Evolutionary conservation across 495 filamentous ascomycete genomes (phyloP), one percentile per base, ranked within the genome.

Genomic region (Trichoderma gamsii): DNA sequence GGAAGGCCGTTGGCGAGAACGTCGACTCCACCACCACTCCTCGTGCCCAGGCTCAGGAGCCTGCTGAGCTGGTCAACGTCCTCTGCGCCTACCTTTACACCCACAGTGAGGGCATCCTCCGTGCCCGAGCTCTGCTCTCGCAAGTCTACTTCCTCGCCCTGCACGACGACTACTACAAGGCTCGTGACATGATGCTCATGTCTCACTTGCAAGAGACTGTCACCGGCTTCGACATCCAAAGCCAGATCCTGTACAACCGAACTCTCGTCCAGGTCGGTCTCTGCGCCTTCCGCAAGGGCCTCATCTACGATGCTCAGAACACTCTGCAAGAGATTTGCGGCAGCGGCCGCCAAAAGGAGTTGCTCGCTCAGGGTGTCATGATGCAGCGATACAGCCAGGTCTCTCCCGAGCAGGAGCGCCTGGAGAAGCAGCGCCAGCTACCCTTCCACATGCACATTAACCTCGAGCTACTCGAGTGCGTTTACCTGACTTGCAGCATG

Each of bases 361-460:
- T 99, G 64, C 86, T 99, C 29, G 95, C 95, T 44, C 95, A 99
- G 79, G 96, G 95, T 75, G 91, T 99, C 67, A 96, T 97, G 83
- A 93, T 98, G 71, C 96, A 98, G 81, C 87, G 95, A 51, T 99
- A 90, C 81, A 91, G 87, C 41, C 93, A 95, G 73, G 93, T 98
- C 68, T 92, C 92, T 21, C 96, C 95, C 6, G 95, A 99, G 81
- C 96, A 98, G 78, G 95, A 99, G 79, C 89, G 94, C 70, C 86
- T 98, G 29, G 95, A 99, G 79, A 88, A 93, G 71, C 95, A 98
- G 77, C 88, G 95, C 69, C 95, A 98, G 80, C 84, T 99, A 69
- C 95, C 95, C 56, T 99, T 99, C 87, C 95, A 99, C 82, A 97
- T 97, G 92, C 95, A 99, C 84, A 98, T 99, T 84, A 99, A 99